A percentile compares a stretch with the other conserved stretches of the same genome.
Evolutionary conservation across 306 rosid species (phyloP).

Genomic region (Trifolium fragiferum): DNA sequence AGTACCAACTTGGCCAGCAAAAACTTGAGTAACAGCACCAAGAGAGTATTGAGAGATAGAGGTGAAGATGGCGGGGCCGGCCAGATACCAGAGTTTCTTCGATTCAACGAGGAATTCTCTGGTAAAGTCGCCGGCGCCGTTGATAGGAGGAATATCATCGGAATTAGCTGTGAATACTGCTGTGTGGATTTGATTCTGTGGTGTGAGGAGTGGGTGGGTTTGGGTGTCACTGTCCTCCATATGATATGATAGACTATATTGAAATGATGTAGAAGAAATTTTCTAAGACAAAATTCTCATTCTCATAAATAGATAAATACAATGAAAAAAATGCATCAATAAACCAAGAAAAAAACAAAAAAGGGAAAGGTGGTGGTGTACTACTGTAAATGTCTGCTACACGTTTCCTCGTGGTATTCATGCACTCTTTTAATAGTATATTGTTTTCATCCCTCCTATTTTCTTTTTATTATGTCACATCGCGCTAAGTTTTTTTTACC

Average conservation of each 20-base stretch:
- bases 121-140: conserved; percentile 48
- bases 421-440: not conserved
- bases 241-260: too few relatives aligned
- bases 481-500: too few relatives aligned
- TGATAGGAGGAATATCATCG: conserved; percentile 67
- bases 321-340: too few relatives aligned
- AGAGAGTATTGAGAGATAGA: conserved; percentile 82
- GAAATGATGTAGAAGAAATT: not conserved
- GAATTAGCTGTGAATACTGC: conserved; percentile 56
- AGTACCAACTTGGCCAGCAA: conserved; percentile 83
- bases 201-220: conserved; percentile 41
- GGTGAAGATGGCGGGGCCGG: conserved; percentile 93
- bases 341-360: not conserved
- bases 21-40: conserved; percentile 80
- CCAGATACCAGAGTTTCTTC: conserved; percentile 87
- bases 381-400: not conserved
- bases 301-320: not conserved
- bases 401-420: not conserved
- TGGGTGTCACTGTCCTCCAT: conserved; percentile 25
- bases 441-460: too few relatives aligned
- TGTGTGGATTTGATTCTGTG: not conserved
- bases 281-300: not conserved
- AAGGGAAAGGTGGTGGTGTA: not conserved
- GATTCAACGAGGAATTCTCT: conserved; percentile 58
- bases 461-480: too few relatives aligned